These are phyloP conservation scores for Trichoderma guizhouense DNA, from an alignment of 2,329 filamentous ascomycete genomes.

Conservation along the genomic window DNA sequence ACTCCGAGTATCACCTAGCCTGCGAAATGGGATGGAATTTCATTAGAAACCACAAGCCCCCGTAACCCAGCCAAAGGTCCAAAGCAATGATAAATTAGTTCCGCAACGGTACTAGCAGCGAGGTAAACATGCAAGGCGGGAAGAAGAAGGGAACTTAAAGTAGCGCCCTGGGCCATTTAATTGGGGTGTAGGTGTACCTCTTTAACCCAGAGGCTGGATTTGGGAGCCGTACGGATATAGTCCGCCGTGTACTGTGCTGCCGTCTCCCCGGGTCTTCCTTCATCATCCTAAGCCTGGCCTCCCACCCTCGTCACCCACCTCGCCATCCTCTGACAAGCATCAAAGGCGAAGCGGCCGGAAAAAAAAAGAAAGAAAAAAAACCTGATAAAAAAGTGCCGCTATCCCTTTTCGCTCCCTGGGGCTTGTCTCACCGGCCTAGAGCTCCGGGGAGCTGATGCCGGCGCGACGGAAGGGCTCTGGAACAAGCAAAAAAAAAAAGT, in stretches of 20 bases:
- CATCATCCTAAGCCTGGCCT: background rate
- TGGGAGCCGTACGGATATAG: background rate
- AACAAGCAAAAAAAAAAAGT: background rate
- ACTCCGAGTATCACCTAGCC: background rate
- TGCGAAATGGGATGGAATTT: background rate
- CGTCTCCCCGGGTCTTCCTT: slow-evolving; percentile 4
- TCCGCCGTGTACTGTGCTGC: background rate
- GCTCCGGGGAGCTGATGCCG: slow-evolving; percentile 17
- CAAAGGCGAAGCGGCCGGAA: background rate
- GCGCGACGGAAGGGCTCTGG: slow-evolving; percentile 11
- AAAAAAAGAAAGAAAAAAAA: background rate
- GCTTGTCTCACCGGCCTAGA: background rate
- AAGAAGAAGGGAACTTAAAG: slow-evolving; percentile 13
- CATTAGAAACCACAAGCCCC: background rate
- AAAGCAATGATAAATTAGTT: background rate
- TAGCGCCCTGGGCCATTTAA: background rate
- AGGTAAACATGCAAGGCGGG: background rate
- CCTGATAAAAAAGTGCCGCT: background rate
- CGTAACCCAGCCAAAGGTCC: background rate
- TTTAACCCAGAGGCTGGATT: background rate
- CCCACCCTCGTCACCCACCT: background rate
- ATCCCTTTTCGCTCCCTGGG: slow-evolving; percentile 1
- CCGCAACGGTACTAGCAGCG: background rate
- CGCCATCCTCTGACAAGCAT: background rate
- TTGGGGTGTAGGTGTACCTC: background rate